Evolutionary conservation across 2,329 filamentous ascomycete genomes (phyloP).

Genomic region (Exophiala sideris): DNA sequence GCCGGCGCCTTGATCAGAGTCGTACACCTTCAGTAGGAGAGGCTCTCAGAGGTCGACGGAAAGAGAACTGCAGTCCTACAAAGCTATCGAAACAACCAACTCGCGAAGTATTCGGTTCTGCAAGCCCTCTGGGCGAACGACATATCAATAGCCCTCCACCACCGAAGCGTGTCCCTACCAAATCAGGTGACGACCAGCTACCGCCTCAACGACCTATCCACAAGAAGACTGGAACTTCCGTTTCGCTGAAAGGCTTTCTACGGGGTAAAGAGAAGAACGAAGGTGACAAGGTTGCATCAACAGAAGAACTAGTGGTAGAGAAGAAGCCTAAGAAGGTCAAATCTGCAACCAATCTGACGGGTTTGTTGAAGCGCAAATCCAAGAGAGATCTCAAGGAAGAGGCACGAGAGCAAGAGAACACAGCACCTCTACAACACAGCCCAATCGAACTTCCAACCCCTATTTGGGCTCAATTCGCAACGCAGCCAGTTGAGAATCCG

Average conservation of each 20-base stretch:
- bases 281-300: conserved; percentile 32
- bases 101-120: conserved; percentile 1
- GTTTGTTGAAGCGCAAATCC: conserved; percentile 72
- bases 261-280: conserved; percentile 40
- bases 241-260: conserved; percentile 28
- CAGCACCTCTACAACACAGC: conserved; percentile 9
- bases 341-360: conserved; percentile 77
- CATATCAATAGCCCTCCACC: conserved; percentile 30
- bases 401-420: conserved; percentile 75
- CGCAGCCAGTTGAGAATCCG: conserved; percentile 35
- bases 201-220: conserved; percentile 17
- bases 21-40: conserved; percentile 24
- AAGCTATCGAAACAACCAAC: conserved; percentile 6
- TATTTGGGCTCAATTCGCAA: conserved; percentile 74
- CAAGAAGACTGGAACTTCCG: conserved; percentile 29
- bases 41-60: conserved; percentile 21
- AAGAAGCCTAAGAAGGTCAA: conserved; percentile 67
- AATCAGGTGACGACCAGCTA: conserved; percentile 16
- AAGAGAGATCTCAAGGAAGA: conserved; percentile 64
- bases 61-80: conserved; percentile 19
- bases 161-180: conserved; percentile 25
- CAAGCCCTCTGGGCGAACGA: conserved; percentile 27
- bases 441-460: conserved; percentile 54
- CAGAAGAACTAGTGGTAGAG: conserved; percentile 35
- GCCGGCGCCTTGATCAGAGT: conserved; percentile 18